Conservation (phyloP, 148 eudicot species). For the Heliosperma pusillum region DNA sequence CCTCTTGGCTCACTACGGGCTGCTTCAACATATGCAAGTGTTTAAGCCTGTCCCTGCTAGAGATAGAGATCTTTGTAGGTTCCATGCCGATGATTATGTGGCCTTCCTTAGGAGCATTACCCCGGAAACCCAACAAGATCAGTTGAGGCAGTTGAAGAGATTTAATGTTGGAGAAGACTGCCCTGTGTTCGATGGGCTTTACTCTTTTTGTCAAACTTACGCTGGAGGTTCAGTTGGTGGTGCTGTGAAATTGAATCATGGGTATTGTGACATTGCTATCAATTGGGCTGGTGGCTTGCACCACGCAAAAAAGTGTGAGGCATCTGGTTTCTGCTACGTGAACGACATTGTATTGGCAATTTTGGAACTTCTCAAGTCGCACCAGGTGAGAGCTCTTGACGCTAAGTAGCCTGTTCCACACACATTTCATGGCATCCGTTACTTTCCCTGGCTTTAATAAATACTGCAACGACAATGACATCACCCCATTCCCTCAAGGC, state of each 20-base stretch:
- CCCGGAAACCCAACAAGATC: constrained; percentile 62
- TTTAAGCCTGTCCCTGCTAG: constrained; percentile 50
- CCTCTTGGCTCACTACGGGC: constrained; percentile 56
- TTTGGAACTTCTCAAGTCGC: constrained; percentile 59
- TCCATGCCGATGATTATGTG: constrained; percentile 66
- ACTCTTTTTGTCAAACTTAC: constrained; percentile 63
- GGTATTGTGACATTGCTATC: constrained; percentile 53
- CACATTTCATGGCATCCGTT: background rate
- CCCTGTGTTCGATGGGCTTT: constrained; percentile 65
- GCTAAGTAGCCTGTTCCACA: background rate
- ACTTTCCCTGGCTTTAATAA: background rate
- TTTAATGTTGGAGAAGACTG: constrained; percentile 75
- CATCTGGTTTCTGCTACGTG: constrained; percentile 67
- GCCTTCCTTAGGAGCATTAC: constrained; percentile 51
- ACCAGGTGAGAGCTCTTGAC: constrained; percentile 39
- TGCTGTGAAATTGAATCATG: constrained; percentile 59
- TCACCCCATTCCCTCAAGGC: background rate
- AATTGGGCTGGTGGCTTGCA: constrained; percentile 72
- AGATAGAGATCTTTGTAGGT: constrained; percentile 55
- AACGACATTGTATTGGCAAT: constrained; percentile 62
- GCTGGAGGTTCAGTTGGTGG: constrained; percentile 69
- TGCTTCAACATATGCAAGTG: constrained; percentile 60
- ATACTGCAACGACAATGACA: too few species aligned
- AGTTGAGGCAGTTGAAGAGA: constrained; percentile 55
- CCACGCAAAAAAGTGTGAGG: constrained; percentile 73